phyloP scores from a whole-genome alignment of 2,329 filamentous ascomycete genomes.

The Cercospora sojina region DNA sequence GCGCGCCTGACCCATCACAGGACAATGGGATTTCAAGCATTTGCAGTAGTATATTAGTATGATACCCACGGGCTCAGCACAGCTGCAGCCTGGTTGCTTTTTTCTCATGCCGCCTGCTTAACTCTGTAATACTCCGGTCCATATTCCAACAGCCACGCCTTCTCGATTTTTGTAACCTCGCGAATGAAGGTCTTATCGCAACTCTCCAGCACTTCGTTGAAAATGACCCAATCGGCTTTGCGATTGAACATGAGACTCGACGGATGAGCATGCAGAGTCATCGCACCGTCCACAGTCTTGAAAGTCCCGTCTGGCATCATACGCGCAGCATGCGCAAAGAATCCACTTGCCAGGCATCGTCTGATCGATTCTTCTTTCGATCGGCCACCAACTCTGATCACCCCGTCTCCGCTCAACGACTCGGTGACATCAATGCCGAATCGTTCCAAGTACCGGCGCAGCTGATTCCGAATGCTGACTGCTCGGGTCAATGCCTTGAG shows the following conservation, averaged over 20 bases:
- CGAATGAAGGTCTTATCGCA: slow-evolving; percentile 84
- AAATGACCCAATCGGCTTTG: slow-evolving; percentile 95
- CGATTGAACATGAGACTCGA: slow-evolving; percentile 94
- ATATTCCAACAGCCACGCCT: slow-evolving; percentile 87
- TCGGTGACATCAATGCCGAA: slow-evolving; percentile 74
- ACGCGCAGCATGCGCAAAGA: slow-evolving; percentile 87
- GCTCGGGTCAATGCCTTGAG: slow-evolving; percentile 80
- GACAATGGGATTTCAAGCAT: background rate
- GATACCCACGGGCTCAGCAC: background rate
- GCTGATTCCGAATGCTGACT: slow-evolving; percentile 80
- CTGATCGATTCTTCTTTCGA: slow-evolving; percentile 70
- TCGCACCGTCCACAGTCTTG: slow-evolving; percentile 75
- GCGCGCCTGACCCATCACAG: background rate
- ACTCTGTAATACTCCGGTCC: slow-evolving; percentile 78
- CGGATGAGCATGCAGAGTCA: slow-evolving; percentile 81
- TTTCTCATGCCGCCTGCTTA: slow-evolving; percentile 26
- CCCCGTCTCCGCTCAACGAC: slow-evolving; percentile 46
- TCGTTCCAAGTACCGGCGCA: slow-evolving; percentile 82
- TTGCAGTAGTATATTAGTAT: slow-evolving; percentile 4
- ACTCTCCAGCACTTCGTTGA: slow-evolving; percentile 89
- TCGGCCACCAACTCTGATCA: slow-evolving; percentile 43
- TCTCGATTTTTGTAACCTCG: slow-evolving; percentile 91
- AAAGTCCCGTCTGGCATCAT: slow-evolving; percentile 95
- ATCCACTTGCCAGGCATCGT: slow-evolving; percentile 82
- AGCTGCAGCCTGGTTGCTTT: slow-evolving; percentile 3